A percentile compares a stretch with the other conserved stretches of the same genome.
Evolutionary conservation across 106 monocot genomes (phyloP).

Genomic region (Iris macrosiphon): DNA sequence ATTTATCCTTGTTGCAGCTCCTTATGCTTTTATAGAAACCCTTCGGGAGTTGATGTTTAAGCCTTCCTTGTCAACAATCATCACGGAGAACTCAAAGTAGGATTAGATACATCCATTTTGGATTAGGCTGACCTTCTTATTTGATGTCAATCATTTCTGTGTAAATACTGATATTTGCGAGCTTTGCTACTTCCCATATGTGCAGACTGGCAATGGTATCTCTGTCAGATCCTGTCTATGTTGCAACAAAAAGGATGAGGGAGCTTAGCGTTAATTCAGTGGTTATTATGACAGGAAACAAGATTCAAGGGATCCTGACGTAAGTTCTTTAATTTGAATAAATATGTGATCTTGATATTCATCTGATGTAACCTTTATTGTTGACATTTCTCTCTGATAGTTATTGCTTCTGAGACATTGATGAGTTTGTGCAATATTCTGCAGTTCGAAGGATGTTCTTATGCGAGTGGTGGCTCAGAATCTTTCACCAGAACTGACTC

Average conservation of each 20-base stretch:
- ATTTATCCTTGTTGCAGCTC: conserved; percentile 62
- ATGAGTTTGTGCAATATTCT: conserved; percentile 8
- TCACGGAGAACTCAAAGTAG: conserved; percentile 77
- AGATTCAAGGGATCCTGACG: conserved; percentile 91
- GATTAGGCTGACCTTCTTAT: neutral
- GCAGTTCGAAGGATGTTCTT: conserved; percentile 94
- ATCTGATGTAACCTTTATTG: neutral
- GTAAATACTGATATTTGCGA: neutral
- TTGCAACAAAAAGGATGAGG: conserved; percentile 88
- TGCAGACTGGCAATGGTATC: conserved; percentile 76
- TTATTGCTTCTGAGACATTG: too few relatives aligned
- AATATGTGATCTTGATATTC: neutral
- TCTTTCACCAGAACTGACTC: conserved; percentile 89
- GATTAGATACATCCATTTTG: neutral
- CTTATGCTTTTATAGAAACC: conserved; percentile 78
- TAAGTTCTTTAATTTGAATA: conserved; percentile 20
- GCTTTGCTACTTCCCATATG: conserved; percentile 1
- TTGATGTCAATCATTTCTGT: neutral
- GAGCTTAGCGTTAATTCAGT: conserved; percentile 82
- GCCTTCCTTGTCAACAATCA: conserved; percentile 82
- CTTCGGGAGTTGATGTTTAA: conserved; percentile 94
- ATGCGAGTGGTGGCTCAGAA: conserved; percentile 93
- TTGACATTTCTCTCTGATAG: neutral
- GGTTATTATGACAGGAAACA: conserved; percentile 52
- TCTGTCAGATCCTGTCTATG: conserved; percentile 86